Evolutionary conservation across 1,284 basidiomycete species (phyloP).

Genomic region (Irpex sp.): DNA sequence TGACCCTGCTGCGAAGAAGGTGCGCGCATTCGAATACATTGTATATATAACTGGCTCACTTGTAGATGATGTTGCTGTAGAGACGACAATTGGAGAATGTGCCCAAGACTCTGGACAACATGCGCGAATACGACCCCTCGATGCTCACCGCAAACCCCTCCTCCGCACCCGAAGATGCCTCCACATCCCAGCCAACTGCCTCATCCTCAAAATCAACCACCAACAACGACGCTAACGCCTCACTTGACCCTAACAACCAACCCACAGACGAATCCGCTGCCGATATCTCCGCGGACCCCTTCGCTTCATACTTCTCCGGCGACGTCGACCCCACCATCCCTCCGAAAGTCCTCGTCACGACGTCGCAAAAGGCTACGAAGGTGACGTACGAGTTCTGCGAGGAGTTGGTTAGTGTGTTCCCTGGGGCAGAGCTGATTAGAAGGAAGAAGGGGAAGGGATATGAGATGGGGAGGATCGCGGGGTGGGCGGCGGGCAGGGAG

Average conservation of each 20-base stretch:
- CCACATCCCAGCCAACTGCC: slow-evolving; percentile 20
- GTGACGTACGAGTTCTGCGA: slow-evolving; percentile 87
- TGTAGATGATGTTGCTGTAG: slow-evolving; percentile 33
- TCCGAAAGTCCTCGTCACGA: slow-evolving; percentile 89
- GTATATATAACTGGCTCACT: too few species aligned
- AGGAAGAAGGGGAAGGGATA: slow-evolving; percentile 92
- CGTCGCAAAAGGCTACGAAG: slow-evolving; percentile 83
- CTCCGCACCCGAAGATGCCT: slow-evolving; percentile 31
- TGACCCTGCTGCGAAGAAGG: slow-evolving; percentile 72
- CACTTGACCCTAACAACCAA: slow-evolving; percentile 17
- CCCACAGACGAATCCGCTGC: slow-evolving; percentile 55
- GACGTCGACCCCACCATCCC: slow-evolving; percentile 62
- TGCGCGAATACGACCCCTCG: slow-evolving; percentile 85
- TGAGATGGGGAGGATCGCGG: slow-evolving; percentile 90
- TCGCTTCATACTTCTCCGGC: slow-evolving; percentile 66
- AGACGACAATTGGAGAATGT: slow-evolving; percentile 83
- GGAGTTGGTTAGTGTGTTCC: slow-evolving; percentile 89
- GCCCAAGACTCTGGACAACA: slow-evolving; percentile 92
- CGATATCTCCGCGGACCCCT: slow-evolving; percentile 71
- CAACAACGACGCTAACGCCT: too few species aligned
- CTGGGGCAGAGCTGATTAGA: slow-evolving; percentile 91
- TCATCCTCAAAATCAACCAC: slow-evolving; percentile 9
- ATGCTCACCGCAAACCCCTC: slow-evolving; percentile 70
- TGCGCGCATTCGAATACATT: slow-evolving; percentile 28
- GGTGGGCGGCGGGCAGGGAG: slow-evolving; percentile 88